Base-by-base conservation (phyloP, 345 rosid species). In the Melaleuca quinquenervia region DNA sequence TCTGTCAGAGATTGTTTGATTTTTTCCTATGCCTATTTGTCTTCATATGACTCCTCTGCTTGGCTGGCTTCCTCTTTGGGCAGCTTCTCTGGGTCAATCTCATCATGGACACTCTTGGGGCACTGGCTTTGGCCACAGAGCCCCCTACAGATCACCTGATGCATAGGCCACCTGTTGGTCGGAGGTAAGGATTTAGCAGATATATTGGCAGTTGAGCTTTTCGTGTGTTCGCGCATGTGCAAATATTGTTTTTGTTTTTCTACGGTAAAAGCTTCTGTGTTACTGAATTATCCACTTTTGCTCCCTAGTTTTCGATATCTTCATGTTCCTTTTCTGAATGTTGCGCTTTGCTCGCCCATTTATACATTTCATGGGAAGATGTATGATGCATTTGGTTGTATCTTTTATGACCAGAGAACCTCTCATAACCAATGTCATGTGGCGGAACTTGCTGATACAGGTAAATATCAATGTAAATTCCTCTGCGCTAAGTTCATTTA, bases 61-160 rank as follows among this genome's bases (percentile, higher is more conserved):
- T 82, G 83, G 83, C 53, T 5, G 78, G 13, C 78, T 70, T 70
- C 26, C 48, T 32, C 36, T 82, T 82, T 48, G 53, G 56, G 48
- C 93, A 97, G 99, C 92, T 97, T 49, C 91, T 97, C 74, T 97
- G 99, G 99, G 99, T 97, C 50, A 97, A 97, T 89, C 96, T 97
- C 86, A 97, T 97, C 78, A 97, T 96, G 99, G 99, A 97, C 87
- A 97, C 99, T 36, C 96, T 97, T 87, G 99, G 99, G 64, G 99
- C 99, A 80, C 98, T 97, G 82, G 99, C 99, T 83, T 93, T 97
- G 80, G 99, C 99, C 52, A 97, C 99, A 36, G 99, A 97, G 89
- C 98, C 96, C 83, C 99, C 99, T 84, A 97, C 99, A 7, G 98
- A 97, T 85, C 94, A 93, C 82, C 97, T 97, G 83, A 96, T 97